Percentiles rank a stretch among this genome's conserved stretches.
Evolutionary conservation across 768 basidiomycete species (phyloP).

Genomic region (Auricularia cornea): DNA sequence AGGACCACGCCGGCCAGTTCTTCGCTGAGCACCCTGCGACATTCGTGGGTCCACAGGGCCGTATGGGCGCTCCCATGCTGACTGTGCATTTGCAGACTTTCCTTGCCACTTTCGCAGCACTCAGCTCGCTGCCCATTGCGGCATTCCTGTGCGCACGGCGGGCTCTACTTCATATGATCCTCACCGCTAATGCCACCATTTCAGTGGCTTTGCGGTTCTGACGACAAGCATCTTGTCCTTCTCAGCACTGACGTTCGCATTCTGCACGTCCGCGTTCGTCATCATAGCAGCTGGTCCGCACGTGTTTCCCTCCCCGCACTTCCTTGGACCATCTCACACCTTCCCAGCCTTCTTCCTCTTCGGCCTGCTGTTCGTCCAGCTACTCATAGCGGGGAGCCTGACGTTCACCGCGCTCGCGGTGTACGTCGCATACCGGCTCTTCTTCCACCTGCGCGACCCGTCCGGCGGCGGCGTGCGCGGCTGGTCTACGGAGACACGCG

Average conservation of each 20-base stretch:
- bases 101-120: background rate
- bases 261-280: background rate
- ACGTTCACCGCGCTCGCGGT: background rate
- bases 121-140: background rate
- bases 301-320: too few species aligned
- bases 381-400: background rate
- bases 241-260: background rate
- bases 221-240: background rate
- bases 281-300: background rate
- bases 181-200: background rate
- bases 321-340: too few species aligned
- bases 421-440: background rate
- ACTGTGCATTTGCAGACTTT: background rate
- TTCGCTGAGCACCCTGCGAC: background rate
- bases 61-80: background rate
- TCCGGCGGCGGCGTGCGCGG: background rate
- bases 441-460: conserved; percentile 1
- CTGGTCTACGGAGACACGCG: background rate
- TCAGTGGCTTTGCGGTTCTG: background rate
- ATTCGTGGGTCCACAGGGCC: background rate
- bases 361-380: background rate
- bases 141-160: background rate
- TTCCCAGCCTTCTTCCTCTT: background rate
- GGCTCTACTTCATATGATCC: background rate
- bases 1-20: background rate